A percentile compares a stretch with the other conserved stretches of the same genome.
phyloP scores from a whole-genome alignment of 1,139 yeast genomes.

The Citeromyces hawaiiensis region DNA sequence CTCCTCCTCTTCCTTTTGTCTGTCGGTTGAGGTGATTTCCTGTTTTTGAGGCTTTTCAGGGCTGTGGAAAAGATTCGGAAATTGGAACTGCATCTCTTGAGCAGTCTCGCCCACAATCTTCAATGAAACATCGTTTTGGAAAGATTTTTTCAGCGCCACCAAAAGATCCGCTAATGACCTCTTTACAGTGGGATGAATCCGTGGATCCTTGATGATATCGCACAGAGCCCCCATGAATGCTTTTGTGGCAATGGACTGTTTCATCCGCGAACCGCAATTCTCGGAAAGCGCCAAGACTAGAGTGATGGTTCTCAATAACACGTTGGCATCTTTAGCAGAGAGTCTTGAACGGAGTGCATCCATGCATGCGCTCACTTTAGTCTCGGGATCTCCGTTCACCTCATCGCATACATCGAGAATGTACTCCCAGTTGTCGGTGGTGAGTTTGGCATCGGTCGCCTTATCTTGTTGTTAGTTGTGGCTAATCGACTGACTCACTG shows the following conservation, averaged over 20 bases:
- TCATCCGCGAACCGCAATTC: slow-evolving; percentile 84
- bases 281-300: slow-evolving; percentile 72
- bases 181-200: slow-evolving; percentile 60
- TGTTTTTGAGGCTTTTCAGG: slow-evolving; percentile 56
- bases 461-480: slow-evolving; percentile 10
- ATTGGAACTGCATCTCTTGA: slow-evolving; percentile 24
- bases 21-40: slow-evolving; percentile 32
- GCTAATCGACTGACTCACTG: neutral
- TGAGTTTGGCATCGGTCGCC: slow-evolving; percentile 31
- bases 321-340: slow-evolving; percentile 56
- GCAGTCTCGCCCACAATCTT: slow-evolving; percentile 56
- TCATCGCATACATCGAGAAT: slow-evolving; percentile 32
- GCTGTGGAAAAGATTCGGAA: slow-evolving; percentile 26
- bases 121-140: slow-evolving; percentile 63
- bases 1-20: slow-evolving; percentile 63
- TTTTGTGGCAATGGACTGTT: slow-evolving; percentile 67
- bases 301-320: slow-evolving; percentile 60
- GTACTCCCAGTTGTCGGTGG: slow-evolving; percentile 33
- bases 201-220: slow-evolving; percentile 38
- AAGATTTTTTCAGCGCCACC: slow-evolving; percentile 42
- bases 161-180: slow-evolving; percentile 52
- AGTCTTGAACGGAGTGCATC: slow-evolving; percentile 17
- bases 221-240: slow-evolving; percentile 43
- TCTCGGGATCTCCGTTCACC: slow-evolving; percentile 28
- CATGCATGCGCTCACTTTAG: slow-evolving; percentile 23